Base-by-base conservation (phyloP, 257 asterid genomes). In the Coffea canephora region DNA sequence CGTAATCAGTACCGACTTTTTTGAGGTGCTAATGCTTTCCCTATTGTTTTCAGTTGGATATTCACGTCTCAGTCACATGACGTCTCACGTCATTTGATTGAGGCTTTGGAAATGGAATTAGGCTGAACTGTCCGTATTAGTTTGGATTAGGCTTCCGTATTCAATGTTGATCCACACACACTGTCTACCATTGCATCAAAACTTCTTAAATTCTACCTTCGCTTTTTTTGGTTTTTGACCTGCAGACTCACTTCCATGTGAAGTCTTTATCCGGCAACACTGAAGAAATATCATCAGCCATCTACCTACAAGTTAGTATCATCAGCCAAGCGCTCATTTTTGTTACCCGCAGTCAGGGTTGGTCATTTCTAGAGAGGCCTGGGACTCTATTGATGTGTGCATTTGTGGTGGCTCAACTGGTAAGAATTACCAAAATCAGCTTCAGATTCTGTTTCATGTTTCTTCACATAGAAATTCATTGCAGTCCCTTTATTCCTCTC, bases 301-400 rank as follows among this genome's bases (percentile, higher is more conserved):
- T 81, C 74, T 84, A 84, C 34, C 84, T 84, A 68, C 87, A 75
- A 81, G 87, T 81, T 59, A 81, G 85, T 65, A 78, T 78, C 54
- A 75, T 84, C 74, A 84, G 85, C 79, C 87, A 73, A 55, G 82
- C 87, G 5, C 79, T 84, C 52, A 81, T 81, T 49, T 81, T 81
- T 73, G 85, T 81, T 1, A 78, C 85, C 46, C 84, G 83, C 67
- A 82, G 84, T 50, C 83, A 67, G 61, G 78, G 83, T 57, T 84
- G 83, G 83, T 84, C 87, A 76, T 84, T 74, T 71, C 49, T 66
- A 18, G 85, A 84, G 87, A 84, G 83, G 50, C 87, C 83, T 41
- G 87, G 85, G 21, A 48, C 74, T 57, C 82, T 78, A 27, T 77
- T 82, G 82, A 75, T 85, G 78, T 85, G 81, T 48, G 83, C 82